Evolutionary conservation across 179 eudicot species (phyloP), one percentile per base, ranked within the genome.

Genomic region (Patellifolia procumbens): DNA sequence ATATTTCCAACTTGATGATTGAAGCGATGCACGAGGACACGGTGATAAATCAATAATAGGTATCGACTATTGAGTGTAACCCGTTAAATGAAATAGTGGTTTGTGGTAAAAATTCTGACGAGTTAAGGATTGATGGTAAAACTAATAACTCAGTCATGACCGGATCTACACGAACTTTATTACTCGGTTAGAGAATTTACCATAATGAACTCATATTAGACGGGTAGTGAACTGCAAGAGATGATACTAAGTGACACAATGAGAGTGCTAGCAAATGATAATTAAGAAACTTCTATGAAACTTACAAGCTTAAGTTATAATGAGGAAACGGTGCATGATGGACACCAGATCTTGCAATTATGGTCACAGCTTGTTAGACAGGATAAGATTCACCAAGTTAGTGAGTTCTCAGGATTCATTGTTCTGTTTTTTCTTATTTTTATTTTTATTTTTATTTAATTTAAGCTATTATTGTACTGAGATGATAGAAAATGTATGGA

Each of bases 261-360:
- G n/a, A n/a, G n/a, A n/a, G n/a, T n/a, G n/a, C n/a, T n/a, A n/a
- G n/a, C n/a, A n/a, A 43, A 24, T 0, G 45, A 26, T 26, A 24
- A 9, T 8, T 35, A 55, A 53, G 74, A 72, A 72, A 53, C 45
- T 70, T 55, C 34, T 34, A 55, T 1, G 74, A 72, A 72, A 34
- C 11, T 61, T 32, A 29, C 8, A 0, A 16, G 42, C 7, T 56
- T 56, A 24, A 61, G 43, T 39, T 39, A 39, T 39, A 22, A 24
- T 28, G 34, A 8, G 32, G 8, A 58, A 58, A 58, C 32, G 34
- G 63, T 58, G 20, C 55, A 51, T 51, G 42, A 62, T 34, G 63
- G 22, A 32, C 24, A 15, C 60, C 61, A 32, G 74, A 70, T 70
- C 74, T 68, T 68, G n/a, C 37, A 52, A 17, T 10, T 22, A 3